Evolutionary conservation across 2,329 filamentous ascomycete genomes (phyloP), one percentile per base, ranked within the genome.

Genomic region (Ophiostoma sp.): DNA sequence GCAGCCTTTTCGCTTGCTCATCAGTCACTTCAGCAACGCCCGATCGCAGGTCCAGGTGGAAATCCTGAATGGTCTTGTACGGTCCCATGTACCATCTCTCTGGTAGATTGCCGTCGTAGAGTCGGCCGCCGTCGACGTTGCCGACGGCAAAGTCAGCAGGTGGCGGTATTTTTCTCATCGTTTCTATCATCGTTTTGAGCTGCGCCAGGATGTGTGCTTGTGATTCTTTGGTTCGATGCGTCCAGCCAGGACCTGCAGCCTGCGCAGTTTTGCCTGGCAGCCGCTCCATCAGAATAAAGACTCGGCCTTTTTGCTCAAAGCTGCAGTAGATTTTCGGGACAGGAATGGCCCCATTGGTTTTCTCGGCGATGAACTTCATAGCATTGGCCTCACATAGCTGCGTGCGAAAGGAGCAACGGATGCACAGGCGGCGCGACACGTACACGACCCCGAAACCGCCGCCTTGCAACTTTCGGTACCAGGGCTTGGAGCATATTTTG

Each of bases 241-340:
- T 20, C 74, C 74, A 76, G 13, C 65, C 70, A 0, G 69, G 36
- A 0, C 74, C 57, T 0, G 78, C 60, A 6, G 67, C 23, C 13
- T 70, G 23, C n/a, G 13, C 5, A 27, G 52, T 57, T 27, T 57
- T 13, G 15, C 78, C 79, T 1, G 72, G 72, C 7, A 79, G 74
- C 3, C 76, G 73, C 60, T 79, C 76, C 82, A 85, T 85, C 0
- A 84, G 76, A 62, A 85, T 83, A 73, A 83, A 83, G 0, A 80
- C 77, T 4, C 73, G 72, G 23, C 78, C 78, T 11, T 78, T 77
- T 69, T 79, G 76, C 1, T 76, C 69, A 68, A 85, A 85, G 48
- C 81, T 77, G 72, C 77, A 82, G 72, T 82, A 76, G 1, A 84
- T 76, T 11, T 78, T 77, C 2, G 83, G 83, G 0, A 84, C 79